Evolutionary conservation across 2,329 filamentous ascomycete species (phyloP), one percentile per base, ranked within the genome.

Genomic region (Epichloe festucae): DNA sequence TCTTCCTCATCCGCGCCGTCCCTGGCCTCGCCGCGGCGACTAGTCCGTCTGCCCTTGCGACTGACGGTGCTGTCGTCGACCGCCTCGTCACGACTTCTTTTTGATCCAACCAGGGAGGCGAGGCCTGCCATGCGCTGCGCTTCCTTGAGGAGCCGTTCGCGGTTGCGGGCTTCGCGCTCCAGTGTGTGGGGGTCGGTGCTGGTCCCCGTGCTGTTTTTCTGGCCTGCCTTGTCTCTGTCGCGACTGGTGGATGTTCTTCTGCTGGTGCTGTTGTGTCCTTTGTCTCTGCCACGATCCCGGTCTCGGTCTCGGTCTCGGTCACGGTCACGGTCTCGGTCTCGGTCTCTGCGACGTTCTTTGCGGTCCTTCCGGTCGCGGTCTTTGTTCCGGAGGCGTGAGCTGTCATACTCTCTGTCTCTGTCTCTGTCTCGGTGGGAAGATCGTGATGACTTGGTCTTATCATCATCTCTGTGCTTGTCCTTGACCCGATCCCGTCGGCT

Each of bases 141-240:
- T 65, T 88, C 84, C 60, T 82, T 84, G 12, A 84, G 70, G 49
- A 86, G 70, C 27, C 84, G 73, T 63, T 85, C 82, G 45, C 82
- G 74, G 60, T 84, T 77, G 15, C 81, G 72, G 12, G 78, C 78
- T 62, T 86, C 83, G 21, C 84, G 79, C 65, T 88, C 84, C 0
- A 82, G 70, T 1, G 84, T 83, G 64, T 87, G 83, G n/a, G 79
- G 74, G 56, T 85, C 81, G 53, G 63, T 58, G 50, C 54, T 51
- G 21, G 46, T 42, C 41, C 52, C 52, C 46, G 40, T 40, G 49
- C 49, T 44, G 56, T 48, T 31, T 4, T 31, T 31, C 8, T 10
- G 38, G 66, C 67, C 6, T 52, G 4, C 69, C 43, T 62, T 60
- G 19, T 68, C 67, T 31, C 71, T 67, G 45, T 55, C 66, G n/a